Base-by-base conservation (phyloP, 2,329 filamentous ascomycete species). In the Cryphonectria carpinicola region DNA sequence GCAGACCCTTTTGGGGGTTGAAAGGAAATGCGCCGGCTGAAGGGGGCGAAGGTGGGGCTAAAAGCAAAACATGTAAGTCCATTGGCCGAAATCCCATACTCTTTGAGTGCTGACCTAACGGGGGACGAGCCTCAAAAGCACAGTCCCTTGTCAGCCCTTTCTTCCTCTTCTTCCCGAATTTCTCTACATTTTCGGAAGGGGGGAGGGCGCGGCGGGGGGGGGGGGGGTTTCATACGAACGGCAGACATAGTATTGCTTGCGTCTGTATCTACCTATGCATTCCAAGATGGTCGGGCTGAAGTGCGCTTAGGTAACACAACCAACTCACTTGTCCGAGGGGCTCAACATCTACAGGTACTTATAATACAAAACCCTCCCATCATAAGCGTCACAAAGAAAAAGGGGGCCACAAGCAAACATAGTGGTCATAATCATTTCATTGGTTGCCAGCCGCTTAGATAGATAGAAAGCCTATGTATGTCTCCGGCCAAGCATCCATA, bases 361-460 rank as follows among this genome's bases (percentile, higher is more conserved):
- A 13, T 3, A 17, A 39, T 11, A 39, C 37, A 46, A 46, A 22
- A 17, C 43, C 17, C 6, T 7, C 19, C 37, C 19, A 46, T 17
- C 5, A 46, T 46, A 6, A 46, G 43, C 43, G 2, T 22, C 19
- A 25, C 22, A 52, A 17, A 28, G 5, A 3, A 22, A 14, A 13
- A 17, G 52, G 28, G 25, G 5, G 10, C 17, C 10, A 28, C 11
- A 7, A 28, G n/a, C 10, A 56, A 17, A 4, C 32, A 17, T 25
- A 28, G 25, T 39, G 58, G 58, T 61, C 58, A 61, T 61, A 22
- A 61, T 39, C 58, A 61, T 39, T 61, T 61, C 58, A 61, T 61
- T 39, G 58, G 7, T n/a, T 10, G 58, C 58, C 32, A 35, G 46
- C 46, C 10, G 22, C 8, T 7, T 49, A 61, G 32, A 17, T 35